Evolutionary conservation across 345 rosid genomes (phyloP).

Genomic region (Luvunga scandens): DNA sequence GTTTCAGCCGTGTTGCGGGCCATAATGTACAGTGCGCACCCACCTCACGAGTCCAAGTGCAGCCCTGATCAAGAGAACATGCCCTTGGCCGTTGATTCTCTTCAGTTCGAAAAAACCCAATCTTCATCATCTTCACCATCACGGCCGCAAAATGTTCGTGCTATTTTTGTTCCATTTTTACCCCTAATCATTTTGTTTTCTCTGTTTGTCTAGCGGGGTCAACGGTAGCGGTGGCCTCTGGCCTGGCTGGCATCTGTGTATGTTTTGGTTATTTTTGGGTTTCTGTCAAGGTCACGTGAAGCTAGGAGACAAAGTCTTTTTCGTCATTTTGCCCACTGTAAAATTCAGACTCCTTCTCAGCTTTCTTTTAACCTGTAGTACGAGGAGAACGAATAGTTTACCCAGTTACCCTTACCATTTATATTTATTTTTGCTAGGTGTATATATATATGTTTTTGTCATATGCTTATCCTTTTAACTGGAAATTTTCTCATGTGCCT

Average conservation of each 20-base stretch:
- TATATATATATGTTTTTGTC: not conserved
- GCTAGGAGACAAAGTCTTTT: conserved; percentile 30
- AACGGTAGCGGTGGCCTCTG: not conserved
- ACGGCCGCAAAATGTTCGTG: not conserved
- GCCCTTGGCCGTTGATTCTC: conserved; percentile 99
- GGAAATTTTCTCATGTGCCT: not conserved
- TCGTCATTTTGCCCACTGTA: conserved; percentile 29
- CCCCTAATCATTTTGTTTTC: conserved; percentile 30
- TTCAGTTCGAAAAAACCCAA: conserved; percentile 56
- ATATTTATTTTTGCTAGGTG: not conserved
- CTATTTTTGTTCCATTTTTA: conserved; percentile 30
- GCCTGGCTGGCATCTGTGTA: conserved; percentile 9
- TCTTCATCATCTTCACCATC: conserved; percentile 34
- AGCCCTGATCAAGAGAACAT: conserved; percentile 99
- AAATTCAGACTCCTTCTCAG: conserved; percentile 26
- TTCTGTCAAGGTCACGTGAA: conserved; percentile 41
- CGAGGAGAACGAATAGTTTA: not conserved
- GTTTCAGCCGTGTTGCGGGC: conserved; percentile 96
- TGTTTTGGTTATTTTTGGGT: not conserved
- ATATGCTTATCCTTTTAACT: not conserved
- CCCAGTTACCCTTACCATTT: not conserved
- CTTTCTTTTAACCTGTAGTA: conserved; percentile 3
- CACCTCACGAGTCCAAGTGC: conserved; percentile 72
- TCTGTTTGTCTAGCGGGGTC: conserved; percentile 18
- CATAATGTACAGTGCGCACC: conserved; percentile 84